Evolutionary conservation across 352 stramenopile species (phyloP).

Genomic region (Pythium utonaiense): DNA sequence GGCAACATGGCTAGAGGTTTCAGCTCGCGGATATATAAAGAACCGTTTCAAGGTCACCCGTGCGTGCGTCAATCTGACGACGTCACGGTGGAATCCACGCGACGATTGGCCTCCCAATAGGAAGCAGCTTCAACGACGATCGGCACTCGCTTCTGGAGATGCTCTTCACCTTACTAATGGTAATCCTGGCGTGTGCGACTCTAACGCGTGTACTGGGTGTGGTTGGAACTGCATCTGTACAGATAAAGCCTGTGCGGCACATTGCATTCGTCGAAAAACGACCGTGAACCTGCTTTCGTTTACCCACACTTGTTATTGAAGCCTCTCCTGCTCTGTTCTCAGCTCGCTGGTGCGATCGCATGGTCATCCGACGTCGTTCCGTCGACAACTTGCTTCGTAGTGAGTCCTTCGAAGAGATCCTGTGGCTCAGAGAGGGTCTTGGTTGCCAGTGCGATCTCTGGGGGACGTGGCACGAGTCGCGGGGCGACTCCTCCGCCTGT

Average conservation of each 20-base stretch:
- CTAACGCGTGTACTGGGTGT: neutral
- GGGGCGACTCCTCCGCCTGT: slow-evolving; percentile 2
- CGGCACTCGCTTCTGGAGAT: neutral
- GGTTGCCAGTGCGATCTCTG: slow-evolving; percentile 17
- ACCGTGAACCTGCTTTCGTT: neutral
- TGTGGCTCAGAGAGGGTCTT: slow-evolving; percentile 3
- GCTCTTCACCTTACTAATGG: neutral
- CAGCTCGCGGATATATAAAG: neutral
- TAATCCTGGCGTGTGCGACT: neutral
- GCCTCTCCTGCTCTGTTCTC: neutral
- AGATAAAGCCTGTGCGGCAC: neutral
- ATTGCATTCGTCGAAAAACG: neutral
- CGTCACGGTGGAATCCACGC: neutral
- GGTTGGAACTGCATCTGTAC: neutral
- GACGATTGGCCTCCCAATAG: neutral
- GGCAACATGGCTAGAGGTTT: neutral
- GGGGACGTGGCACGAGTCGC: slow-evolving; percentile 17
- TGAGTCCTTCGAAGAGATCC: slow-evolving; percentile 35
- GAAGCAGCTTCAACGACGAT: neutral
- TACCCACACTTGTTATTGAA: neutral
- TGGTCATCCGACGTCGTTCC: neutral
- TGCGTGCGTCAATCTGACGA: neutral
- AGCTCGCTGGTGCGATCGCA: slow-evolving; percentile 4
- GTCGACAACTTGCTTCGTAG: slow-evolving; percentile 21
- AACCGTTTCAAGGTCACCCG: neutral